Evolutionary conservation across 257 asterid species (phyloP).

Genomic region (Rehmannia glutinosa): DNA sequence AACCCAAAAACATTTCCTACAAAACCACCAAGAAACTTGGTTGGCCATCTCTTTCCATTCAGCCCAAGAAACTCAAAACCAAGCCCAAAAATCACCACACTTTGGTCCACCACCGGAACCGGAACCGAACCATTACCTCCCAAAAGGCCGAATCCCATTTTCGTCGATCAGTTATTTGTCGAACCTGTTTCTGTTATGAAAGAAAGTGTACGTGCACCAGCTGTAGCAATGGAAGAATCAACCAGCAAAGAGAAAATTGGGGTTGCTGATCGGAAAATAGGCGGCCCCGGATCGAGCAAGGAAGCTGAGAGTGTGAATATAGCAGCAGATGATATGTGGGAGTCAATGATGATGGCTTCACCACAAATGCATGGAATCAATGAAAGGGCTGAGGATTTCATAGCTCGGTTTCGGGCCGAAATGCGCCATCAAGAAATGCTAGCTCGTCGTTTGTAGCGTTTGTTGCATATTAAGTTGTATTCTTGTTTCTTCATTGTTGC

Average conservation of each 20-base stretch:
- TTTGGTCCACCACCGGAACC: neutral
- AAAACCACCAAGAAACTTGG: conserved; percentile 25
- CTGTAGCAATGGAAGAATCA: neutral
- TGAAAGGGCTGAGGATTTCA: conserved; percentile 84
- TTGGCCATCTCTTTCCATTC: conserved; percentile 33
- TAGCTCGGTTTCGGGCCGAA: conserved; percentile 62
- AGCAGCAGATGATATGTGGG: conserved; percentile 90
- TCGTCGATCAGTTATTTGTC: conserved; percentile 55
- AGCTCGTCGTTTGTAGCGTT: conserved; percentile 30
- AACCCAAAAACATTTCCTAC: conserved; percentile 7
- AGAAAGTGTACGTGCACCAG: neutral
- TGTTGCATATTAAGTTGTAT: too few relatives aligned
- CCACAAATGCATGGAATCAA: conserved; percentile 65
- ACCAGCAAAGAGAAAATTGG: conserved; percentile 2
- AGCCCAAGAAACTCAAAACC: conserved; percentile 45
- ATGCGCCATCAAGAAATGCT: conserved; percentile 43
- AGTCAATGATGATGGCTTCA: conserved; percentile 56
- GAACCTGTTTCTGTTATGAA: conserved; percentile 23
- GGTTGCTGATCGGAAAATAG: neutral
- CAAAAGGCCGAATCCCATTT: conserved; percentile 38
- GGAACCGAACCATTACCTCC: too few relatives aligned
- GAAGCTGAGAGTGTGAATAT: neutral
- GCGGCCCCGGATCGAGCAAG: neutral
- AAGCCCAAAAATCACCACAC: conserved; percentile 12
- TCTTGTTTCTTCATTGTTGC: too few relatives aligned